Evolutionary conservation across 75 land plant species (phyloP).

Genomic region (Chamaecyparis obtusa): DNA sequence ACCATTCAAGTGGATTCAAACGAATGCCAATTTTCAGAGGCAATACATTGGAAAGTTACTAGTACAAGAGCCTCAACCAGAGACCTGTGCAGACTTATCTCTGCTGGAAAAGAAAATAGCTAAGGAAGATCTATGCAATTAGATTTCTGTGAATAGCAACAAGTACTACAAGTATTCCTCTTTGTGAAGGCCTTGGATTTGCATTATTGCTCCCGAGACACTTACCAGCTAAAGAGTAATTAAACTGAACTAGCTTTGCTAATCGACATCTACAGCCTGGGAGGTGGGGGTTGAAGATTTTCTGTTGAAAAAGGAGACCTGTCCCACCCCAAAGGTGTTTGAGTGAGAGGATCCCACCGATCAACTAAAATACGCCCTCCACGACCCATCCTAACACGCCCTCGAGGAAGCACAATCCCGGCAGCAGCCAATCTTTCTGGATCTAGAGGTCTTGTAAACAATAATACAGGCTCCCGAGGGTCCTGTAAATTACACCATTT

Average conservation of each 20-base stretch:
- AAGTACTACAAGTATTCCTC: background rate
- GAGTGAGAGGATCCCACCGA: conserved; percentile 77
- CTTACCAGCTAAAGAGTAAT: background rate
- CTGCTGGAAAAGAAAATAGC: conserved; percentile 12
- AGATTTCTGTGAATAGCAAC: background rate
- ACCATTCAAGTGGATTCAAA: background rate
- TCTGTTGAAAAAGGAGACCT: conserved; percentile 19
- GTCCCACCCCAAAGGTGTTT: conserved; percentile 48
- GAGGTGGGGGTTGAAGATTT: conserved; percentile 5
- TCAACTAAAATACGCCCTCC: conserved; percentile 95
- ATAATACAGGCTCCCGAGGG: conserved; percentile 69
- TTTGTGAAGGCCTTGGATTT: background rate
- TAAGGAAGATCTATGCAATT: background rate
- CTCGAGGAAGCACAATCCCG: conserved; percentile 60
- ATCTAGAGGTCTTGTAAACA: conserved; percentile 82
- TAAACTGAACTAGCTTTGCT: conserved; percentile 2
- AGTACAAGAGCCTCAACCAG: conserved; percentile 14
- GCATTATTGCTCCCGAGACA: background rate
- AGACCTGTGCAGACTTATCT: background rate
- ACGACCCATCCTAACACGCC: conserved; percentile 80
- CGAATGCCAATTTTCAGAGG: conserved; percentile 8
- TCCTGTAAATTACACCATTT: conserved; percentile 42
- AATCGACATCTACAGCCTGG: conserved; percentile 4
- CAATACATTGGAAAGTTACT: conserved; percentile 9
- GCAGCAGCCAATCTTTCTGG: conserved; percentile 71